These are phyloP conservation scores for Arthrobotrys megalospora DNA, from an alignment of 2,329 filamentous ascomycete genomes.

Conservation along the genomic window DNA sequence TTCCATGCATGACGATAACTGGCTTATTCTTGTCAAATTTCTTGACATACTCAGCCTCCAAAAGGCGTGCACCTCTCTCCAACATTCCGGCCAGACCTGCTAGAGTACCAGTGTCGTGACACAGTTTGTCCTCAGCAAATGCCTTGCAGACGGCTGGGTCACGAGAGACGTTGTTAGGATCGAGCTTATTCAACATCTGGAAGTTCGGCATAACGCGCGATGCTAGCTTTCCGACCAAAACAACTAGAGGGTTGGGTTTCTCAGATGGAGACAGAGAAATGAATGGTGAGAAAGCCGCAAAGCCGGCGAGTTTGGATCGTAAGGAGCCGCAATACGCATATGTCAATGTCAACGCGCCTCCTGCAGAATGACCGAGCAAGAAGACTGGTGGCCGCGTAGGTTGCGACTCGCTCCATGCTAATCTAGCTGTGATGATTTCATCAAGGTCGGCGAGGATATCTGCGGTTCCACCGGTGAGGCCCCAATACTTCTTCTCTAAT, in stretches of 20 bases:
- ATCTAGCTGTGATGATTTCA: constrained; percentile 77
- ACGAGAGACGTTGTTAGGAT: constrained; percentile 76
- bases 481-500: constrained; percentile 72
- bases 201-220: constrained; percentile 77
- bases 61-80: constrained; percentile 72
- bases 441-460: constrained; percentile 84
- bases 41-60: constrained; percentile 67
- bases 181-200: constrained; percentile 78
- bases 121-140: constrained; percentile 77
- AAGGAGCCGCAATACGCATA: constrained; percentile 68
- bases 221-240: constrained; percentile 80
- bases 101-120: constrained; percentile 88
- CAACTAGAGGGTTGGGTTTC: constrained; percentile 72
- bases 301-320: constrained; percentile 67
- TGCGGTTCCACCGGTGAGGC: constrained; percentile 80
- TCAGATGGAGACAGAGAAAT: constrained; percentile 79
- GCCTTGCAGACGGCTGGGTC: constrained; percentile 76
- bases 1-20: constrained; percentile 83
- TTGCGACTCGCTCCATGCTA: constrained; percentile 68
- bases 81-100: constrained; percentile 83
- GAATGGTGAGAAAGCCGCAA: constrained; percentile 75
- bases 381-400: constrained; percentile 76
- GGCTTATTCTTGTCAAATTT: constrained; percentile 71
- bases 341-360: constrained; percentile 82
- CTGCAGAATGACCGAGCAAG: constrained; percentile 92